Evolutionary conservation across 2,329 filamentous ascomycete species (phyloP).

Genomic region (Tolypocladium cylindrosporum): DNA sequence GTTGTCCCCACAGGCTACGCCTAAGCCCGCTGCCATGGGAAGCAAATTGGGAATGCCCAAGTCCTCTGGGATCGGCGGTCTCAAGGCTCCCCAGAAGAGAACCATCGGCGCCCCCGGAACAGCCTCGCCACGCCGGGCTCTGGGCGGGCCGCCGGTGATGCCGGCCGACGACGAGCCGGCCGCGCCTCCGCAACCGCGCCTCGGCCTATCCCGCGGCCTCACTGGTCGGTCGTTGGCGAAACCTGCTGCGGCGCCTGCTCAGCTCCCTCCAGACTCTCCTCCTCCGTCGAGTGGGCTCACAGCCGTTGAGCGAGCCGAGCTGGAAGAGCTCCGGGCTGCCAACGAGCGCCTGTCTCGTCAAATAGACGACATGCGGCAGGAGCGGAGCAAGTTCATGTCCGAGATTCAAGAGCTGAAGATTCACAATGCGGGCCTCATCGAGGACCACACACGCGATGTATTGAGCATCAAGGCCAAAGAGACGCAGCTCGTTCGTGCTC

Average conservation of each 20-base stretch:
- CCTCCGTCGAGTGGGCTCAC: constrained; percentile 56
- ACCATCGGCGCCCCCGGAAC: constrained; percentile 36
- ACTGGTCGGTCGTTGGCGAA: constrained; percentile 79
- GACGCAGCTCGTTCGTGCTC: constrained; percentile 85
- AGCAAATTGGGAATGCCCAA: constrained; percentile 49
- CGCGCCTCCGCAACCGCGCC: constrained; percentile 49
- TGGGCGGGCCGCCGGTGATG: constrained; percentile 35
- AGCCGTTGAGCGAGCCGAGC: constrained; percentile 77
- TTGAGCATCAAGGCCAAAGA: constrained; percentile 97
- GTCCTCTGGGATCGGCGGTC: constrained; percentile 38
- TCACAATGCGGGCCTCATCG: constrained; percentile 91
- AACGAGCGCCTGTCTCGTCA: constrained; percentile 69
- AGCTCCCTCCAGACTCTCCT: constrained; percentile 43
- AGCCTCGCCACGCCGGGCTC: constrained; percentile 44
- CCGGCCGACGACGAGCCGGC: constrained; percentile 48
- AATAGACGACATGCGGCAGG: constrained; percentile 71
- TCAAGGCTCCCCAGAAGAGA: constrained; percentile 52
- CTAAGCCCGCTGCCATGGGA: constrained; percentile 33
- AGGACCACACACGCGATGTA: constrained; percentile 92
- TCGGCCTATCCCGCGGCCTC: constrained; percentile 66
- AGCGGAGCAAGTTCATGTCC: constrained; percentile 70
- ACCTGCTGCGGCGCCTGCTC: constrained; percentile 44
- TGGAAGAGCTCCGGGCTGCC: constrained; percentile 77
- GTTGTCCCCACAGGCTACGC: constrained; percentile 47
- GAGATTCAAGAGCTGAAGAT: constrained; percentile 93